Evolutionary conservation across 192 early-diverging fungal genomes (phyloP).

Genomic region (Paraglomus brasilianum): DNA sequence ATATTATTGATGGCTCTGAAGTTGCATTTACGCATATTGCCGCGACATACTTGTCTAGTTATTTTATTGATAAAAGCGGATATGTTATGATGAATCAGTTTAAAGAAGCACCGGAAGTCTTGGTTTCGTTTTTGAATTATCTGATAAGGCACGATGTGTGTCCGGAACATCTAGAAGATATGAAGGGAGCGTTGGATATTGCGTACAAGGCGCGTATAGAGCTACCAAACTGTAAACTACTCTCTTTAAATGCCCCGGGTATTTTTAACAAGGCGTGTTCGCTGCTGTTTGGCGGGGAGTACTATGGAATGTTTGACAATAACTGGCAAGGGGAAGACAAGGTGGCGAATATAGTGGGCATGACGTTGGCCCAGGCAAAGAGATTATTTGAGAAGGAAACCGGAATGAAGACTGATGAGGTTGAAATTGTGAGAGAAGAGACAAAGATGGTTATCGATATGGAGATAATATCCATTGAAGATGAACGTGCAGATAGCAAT

Average conservation of each 20-base stretch:
- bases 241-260: constrained; percentile 41
- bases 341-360: constrained; percentile 30
- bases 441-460: background rate
- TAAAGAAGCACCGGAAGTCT: constrained; percentile 39
- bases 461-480: constrained; percentile 2
- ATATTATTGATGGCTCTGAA: constrained; percentile 38
- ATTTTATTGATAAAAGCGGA: constrained; percentile 43
- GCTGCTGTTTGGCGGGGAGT: constrained; percentile 48
- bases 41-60: constrained; percentile 51
- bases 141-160: constrained; percentile 46
- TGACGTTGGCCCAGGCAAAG: constrained; percentile 5
- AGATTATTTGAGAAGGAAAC: background rate
- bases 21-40: constrained; percentile 46
- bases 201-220: constrained; percentile 45
- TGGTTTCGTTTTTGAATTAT: constrained; percentile 52
- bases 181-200: constrained; percentile 43
- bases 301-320: constrained; percentile 35
- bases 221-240: constrained; percentile 47
- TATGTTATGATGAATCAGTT: constrained; percentile 53
- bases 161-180: constrained; percentile 53
- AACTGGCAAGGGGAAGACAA: constrained; percentile 28
- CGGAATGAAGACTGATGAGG: background rate
- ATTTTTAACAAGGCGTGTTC: constrained; percentile 55
- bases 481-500: background rate
- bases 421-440: background rate